These are phyloP conservation scores for Leucoagaricus sp. DNA, from an alignment of 1,284 basidiomycete species.

Conservation along the genomic window DNA sequence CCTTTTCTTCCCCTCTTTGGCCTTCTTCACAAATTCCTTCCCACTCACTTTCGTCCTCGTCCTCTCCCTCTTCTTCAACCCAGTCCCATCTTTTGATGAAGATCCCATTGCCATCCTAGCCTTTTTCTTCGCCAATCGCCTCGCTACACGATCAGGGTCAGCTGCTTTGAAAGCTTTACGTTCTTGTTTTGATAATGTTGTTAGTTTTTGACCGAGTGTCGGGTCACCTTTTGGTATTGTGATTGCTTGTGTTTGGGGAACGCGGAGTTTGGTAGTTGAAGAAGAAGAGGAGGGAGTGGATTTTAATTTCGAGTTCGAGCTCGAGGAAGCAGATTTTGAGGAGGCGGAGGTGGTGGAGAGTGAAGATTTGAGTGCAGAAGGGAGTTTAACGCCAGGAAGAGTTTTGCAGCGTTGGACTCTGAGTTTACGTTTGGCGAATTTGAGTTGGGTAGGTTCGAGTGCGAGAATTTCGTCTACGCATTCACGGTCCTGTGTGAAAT, in stretches of 20 bases:
- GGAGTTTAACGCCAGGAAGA: slow-evolving; percentile 35
- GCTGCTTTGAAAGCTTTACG: slow-evolving; percentile 80
- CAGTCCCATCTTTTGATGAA: slow-evolving; percentile 35
- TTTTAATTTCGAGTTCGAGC: too few species aligned
- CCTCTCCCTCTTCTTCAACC: slow-evolving; percentile 18
- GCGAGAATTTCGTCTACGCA: slow-evolving; percentile 90
- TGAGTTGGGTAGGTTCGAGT: slow-evolving; percentile 72
- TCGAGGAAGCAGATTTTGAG: too few species aligned
- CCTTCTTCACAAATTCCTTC: slow-evolving; percentile 33
- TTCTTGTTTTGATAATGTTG: slow-evolving; percentile 79
- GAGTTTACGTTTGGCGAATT: slow-evolving; percentile 87
- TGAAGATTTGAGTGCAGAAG: slow-evolving; percentile 14
- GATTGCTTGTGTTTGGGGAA: slow-evolving; percentile 16
- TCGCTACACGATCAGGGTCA: slow-evolving; percentile 77
- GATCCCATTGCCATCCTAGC: slow-evolving; percentile 51
- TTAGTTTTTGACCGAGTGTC: slow-evolving; percentile 73
- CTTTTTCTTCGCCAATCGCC: slow-evolving; percentile 89
- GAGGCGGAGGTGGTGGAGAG: slow-evolving; percentile 11
- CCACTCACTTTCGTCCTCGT: slow-evolving; percentile 17
- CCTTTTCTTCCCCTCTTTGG: slow-evolving; percentile 40
- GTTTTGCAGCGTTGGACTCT: slow-evolving; percentile 86
- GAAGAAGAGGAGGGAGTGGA: slow-evolving; percentile 22
- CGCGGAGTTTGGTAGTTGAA: slow-evolving; percentile 9
- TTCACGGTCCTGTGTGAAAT: slow-evolving; percentile 66
- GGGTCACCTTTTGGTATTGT: slow-evolving; percentile 78